These are phyloP conservation scores for Ramaria sp. DNA, from an alignment of 768 basidiomycete species.

Conservation along the genomic window DNA sequence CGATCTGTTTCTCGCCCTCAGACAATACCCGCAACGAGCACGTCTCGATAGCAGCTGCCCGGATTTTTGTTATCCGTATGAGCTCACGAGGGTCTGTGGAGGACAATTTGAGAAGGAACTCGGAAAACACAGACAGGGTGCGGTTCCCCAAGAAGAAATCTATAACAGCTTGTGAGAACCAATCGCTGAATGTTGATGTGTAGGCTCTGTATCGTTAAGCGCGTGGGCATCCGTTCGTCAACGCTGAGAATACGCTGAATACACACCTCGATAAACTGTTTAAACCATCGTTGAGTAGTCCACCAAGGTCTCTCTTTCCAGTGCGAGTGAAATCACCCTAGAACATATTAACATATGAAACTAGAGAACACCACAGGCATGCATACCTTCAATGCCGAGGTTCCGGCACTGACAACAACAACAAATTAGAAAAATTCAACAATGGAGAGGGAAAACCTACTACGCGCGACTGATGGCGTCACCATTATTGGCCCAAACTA, in stretches of 20 bases:
- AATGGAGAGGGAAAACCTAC: constrained; percentile 30
- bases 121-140: constrained; percentile 79
- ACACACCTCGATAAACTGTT: constrained; percentile 77
- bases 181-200: constrained; percentile 85
- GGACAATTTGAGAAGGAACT: constrained; percentile 80
- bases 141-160: constrained; percentile 87
- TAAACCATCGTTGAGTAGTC: constrained; percentile 90
- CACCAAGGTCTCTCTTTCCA: constrained; percentile 87
- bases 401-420: constrained; percentile 61
- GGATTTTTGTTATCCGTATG: constrained; percentile 77
- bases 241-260: too few species aligned
- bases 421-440: constrained; percentile 13
- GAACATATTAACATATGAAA: constrained; percentile 6
- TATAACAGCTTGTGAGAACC: constrained; percentile 95
- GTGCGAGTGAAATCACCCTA: constrained; percentile 90
- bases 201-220: constrained; percentile 48
- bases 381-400: constrained; percentile 85
- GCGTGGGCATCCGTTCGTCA: background rate
- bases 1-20: constrained; percentile 66
- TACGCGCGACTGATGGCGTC: constrained; percentile 88
- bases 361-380: constrained; percentile 10
- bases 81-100: constrained; percentile 90
- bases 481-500: constrained; percentile 98
- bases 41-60: constrained; percentile 85
- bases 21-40: constrained; percentile 65